A percentile compares a stretch with the other conserved stretches of the same genome.
Evolutionary conservation across 2,329 filamentous ascomycete genomes (phyloP).

Genomic region (Fusarium heterosporum): DNA sequence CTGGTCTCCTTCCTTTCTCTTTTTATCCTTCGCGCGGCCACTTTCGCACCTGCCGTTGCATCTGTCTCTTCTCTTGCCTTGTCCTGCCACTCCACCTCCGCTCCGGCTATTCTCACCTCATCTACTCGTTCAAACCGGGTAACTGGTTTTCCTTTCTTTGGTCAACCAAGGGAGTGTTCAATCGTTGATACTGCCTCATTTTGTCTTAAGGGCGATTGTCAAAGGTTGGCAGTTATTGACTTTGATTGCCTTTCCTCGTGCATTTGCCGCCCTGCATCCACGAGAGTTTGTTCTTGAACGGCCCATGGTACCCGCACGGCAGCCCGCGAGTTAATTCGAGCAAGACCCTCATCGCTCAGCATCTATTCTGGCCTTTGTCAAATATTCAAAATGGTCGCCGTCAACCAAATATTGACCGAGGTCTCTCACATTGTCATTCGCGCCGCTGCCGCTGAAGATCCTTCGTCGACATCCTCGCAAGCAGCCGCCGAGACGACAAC

Average conservation of each 20-base stretch:
- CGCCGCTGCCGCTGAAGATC: constrained; percentile 36
- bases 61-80: constrained; percentile 31
- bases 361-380: constrained; percentile 28
- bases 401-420: constrained; percentile 44
- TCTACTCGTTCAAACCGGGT: constrained; percentile 35
- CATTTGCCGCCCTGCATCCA: constrained; percentile 34
- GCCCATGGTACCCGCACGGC: constrained; percentile 47
- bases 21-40: constrained; percentile 40
- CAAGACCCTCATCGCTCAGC: constrained; percentile 32
- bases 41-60: constrained; percentile 35
- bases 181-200: not conserved
- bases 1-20: constrained; percentile 36
- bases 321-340: constrained; percentile 46
- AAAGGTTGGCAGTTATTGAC: constrained; percentile 26
- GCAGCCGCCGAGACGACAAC: constrained; percentile 35
- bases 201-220: constrained; percentile 20
- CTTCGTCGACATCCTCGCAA: constrained; percentile 38
- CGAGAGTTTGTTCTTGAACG: constrained; percentile 37
- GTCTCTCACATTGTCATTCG: constrained; percentile 45
- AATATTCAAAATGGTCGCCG: constrained; percentile 43
- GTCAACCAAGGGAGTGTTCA: constrained; percentile 8
- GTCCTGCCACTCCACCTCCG: constrained; percentile 39
- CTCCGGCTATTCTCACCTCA: constrained; percentile 39
- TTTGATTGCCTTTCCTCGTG: constrained; percentile 32
- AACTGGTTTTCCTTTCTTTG: constrained; percentile 24